A percentile compares a stretch with the other conserved stretches of the same genome.
Conservation (phyloP, 2,329 filamentous ascomycete species). For the Microascus cirrosus region DNA sequence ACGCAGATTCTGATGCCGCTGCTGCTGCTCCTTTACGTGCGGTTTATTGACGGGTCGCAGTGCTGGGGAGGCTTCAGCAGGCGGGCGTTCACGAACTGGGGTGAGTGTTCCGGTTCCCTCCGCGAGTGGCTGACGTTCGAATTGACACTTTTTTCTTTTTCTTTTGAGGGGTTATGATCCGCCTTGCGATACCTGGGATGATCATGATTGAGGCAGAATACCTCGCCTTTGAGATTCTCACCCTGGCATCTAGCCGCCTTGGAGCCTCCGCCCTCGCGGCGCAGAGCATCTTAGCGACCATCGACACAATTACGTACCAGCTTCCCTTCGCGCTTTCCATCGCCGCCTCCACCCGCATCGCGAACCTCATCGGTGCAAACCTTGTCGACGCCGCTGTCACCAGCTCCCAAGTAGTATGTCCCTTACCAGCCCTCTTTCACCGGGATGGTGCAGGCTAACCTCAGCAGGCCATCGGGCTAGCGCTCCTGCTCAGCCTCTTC, state of each 20-base stretch:
- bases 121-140: background rate
- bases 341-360: conserved; percentile 76
- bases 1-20: conserved; percentile 69
- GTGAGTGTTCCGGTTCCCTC: conserved; percentile 21
- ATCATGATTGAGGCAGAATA: conserved; percentile 93
- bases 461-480: conserved; percentile 41
- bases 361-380: conserved; percentile 83
- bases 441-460: background rate
- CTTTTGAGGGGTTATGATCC: conserved; percentile 55
- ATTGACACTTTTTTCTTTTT: background rate
- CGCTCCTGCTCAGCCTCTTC: conserved; percentile 61
- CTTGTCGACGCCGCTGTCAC: conserved; percentile 71
- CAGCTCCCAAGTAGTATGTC: conserved; percentile 60
- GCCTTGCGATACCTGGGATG: conserved; percentile 76
- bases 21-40: conserved; percentile 67
- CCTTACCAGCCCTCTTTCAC: background rate
- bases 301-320: conserved; percentile 75
- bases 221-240: conserved; percentile 85
- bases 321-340: conserved; percentile 88
- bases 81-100: conserved; percentile 63
- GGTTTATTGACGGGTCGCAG: conserved; percentile 59
- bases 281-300: conserved; percentile 72
- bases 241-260: conserved; percentile 70
- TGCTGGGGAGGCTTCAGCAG: conserved; percentile 77
- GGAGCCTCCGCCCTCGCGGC: conserved; percentile 73